These are phyloP conservation scores for Phytopythium vexans DNA, from an alignment of 352 stramenopile genomes.

Conservation along the genomic window DNA sequence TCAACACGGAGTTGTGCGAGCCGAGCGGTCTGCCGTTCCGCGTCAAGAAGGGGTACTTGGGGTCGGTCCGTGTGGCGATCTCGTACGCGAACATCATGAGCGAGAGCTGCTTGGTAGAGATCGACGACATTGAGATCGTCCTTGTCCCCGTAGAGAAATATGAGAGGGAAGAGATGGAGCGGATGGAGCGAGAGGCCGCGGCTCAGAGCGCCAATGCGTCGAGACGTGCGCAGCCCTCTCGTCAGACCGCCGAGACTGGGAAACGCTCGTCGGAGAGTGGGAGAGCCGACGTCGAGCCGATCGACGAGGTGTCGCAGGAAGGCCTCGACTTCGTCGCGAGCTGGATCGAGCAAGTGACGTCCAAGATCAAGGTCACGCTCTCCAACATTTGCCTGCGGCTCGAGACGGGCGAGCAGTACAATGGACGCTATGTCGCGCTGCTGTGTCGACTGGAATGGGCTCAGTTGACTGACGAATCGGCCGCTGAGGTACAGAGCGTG, in stretches of 20 bases:
- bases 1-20: constrained; percentile 79
- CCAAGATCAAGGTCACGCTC: constrained; percentile 88
- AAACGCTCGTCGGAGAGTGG: background rate
- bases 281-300: constrained; percentile 25
- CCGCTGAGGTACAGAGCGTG: constrained; percentile 66
- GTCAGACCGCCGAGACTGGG: background rate
- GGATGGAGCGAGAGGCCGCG: constrained; percentile 7
- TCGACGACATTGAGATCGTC: constrained; percentile 88
- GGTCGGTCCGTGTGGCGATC: constrained; percentile 79
- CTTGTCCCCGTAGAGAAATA: constrained; percentile 50
- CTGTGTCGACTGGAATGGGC: constrained; percentile 76
- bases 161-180: constrained; percentile 4
- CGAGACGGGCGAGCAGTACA: constrained; percentile 62
- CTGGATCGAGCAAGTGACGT: constrained; percentile 89
- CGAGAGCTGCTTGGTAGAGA: constrained; percentile 84
- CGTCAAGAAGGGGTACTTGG: constrained; percentile 84
- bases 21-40: constrained; percentile 70
- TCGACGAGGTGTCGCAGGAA: constrained; percentile 85
- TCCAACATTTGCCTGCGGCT: constrained; percentile 82
- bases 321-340: constrained; percentile 87
- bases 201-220: background rate
- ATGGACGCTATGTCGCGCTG: constrained; percentile 61
- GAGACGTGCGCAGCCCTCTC: background rate
- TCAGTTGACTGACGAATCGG: constrained; percentile 83
- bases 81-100: constrained; percentile 88